Evolutionary conservation across 2,329 filamentous ascomycete genomes (phyloP), one percentile per base, ranked within the genome.

Genomic region (Dichotomopilus funicola): DNA sequence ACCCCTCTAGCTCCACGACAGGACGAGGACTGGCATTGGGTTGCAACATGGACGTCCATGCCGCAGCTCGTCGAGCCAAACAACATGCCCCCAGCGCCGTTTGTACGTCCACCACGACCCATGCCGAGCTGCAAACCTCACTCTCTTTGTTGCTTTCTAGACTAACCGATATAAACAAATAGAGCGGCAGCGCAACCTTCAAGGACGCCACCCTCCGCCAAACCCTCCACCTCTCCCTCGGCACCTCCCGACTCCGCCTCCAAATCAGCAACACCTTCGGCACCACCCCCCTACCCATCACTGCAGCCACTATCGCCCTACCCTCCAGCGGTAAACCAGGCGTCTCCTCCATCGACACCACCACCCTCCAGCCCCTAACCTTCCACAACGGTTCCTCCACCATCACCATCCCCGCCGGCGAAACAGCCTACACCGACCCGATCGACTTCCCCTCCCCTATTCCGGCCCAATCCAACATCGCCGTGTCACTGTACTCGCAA

Each of bases 231-330:
- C 71, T 84, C 61, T 81, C 82, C 6, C 73, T 84, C 4, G 76
- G 74, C 1, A 77, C 79, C 3, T 70, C 76, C 2, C 75, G 80
- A 27, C 75, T 87, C 58, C 80, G 85, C 8, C 69, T 88, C 38
- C 79, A 81, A 46, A 73, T 88, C 50, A 85, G 82, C 44, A 88
- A 88, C 64, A 79, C 78, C 0, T 87, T 88, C 61, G 83, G 85
- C 2, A n/a, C n/a, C n/a, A n/a, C n/a, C n/a, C n/a, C n/a, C n/a
- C 72, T 88, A 2, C 76, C 79, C 45, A 79, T 88, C 61, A 82
- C 79, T 0, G 75, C 76, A 1, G 80, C 79, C 1, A 80, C 81
- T 0, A 67, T 88, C 5, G 80, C 81, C 0, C 70, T 84, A 0
- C 78, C 85, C 0, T 63, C 70, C 4, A 77, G 78, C 37, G 78